Evolutionary conservation across 768 basidiomycete genomes (phyloP), one percentile per base, ranked within the genome.

Genomic region (Boletus rubropictus): DNA sequence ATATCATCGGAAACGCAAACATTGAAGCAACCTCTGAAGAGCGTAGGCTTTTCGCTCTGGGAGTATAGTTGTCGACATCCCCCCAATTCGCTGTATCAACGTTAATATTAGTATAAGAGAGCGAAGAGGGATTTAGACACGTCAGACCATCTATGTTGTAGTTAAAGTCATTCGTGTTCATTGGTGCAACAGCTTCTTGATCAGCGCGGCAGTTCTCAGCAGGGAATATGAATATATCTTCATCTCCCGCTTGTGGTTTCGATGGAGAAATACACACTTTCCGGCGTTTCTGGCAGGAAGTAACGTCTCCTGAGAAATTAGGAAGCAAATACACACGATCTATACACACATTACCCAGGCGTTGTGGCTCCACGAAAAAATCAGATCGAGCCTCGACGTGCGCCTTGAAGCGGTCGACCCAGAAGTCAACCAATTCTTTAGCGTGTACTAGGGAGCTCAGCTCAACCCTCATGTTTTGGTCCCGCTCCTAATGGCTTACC

Each of bases 361-460:
- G 5, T 28, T 44, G 48, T 34, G 44, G 39, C 12, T 44, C 52
- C 24, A 44, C 15, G 14, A 42, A 36, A 42, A 55, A 52, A 21
- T 40, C 75, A 1, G 77, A 75, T 43, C 78, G 76, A 20, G 84
- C 75, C 58, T 84, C 79, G 3, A 88, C 76, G 56, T 85, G 84
- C 1, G 82, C 70, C 56, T 77, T 84, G 66, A 86, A 81, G 55
- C 77, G 83, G 46, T 79, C 75, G 48, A 78, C 69, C 89, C 89
- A 91, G 56, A 90, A 88, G 46, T 83, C 76, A 0, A 79, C 71
- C 35, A 91, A 63, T n/a, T 73, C 74, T 40, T 77, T 77, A 1
- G 84, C 84, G 51, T 78, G 71, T 44, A 89, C 89, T 89, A 48
- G 32, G 28, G 32, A 31, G 28, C 7, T 17, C 55, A 33, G 48